phyloP scores from a whole-genome alignment of 352 stramenopile genomes.

The Phytophthora pistaciae region DNA sequence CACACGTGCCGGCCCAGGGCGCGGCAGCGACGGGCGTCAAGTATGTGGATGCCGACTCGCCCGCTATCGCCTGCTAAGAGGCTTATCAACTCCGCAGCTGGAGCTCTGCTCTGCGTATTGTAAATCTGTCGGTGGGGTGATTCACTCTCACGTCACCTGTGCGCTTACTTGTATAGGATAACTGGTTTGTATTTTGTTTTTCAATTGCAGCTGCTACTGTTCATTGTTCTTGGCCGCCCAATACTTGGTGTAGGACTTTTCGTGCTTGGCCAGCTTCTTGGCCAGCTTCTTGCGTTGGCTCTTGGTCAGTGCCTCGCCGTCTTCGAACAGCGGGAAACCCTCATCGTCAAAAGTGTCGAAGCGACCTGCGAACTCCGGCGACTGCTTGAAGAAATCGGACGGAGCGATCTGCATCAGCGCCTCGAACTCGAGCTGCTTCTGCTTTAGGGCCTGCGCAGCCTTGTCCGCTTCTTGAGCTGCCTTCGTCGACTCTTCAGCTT shows the following conservation, averaged over 20 bases:
- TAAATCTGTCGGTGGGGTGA: not conserved
- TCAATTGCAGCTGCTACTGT: slow-evolving; percentile 27
- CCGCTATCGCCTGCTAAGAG: slow-evolving; percentile 47
- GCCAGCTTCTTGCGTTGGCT: slow-evolving; percentile 80
- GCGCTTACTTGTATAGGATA: slow-evolving; percentile 12
- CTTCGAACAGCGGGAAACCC: slow-evolving; percentile 65
- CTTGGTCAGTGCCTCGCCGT: slow-evolving; percentile 60
- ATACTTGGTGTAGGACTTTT: slow-evolving; percentile 73
- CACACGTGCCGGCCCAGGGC: slow-evolving; percentile 42
- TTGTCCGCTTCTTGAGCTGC: slow-evolving; percentile 15
- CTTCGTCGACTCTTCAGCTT: slow-evolving; percentile 6
- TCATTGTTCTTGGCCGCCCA: slow-evolving; percentile 46
- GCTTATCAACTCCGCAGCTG: not conserved
- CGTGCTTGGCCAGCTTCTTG: slow-evolving; percentile 80
- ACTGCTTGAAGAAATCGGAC: slow-evolving; percentile 54
- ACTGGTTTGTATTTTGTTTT: slow-evolving; percentile 14
- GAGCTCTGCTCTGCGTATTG: slow-evolving; percentile 10
- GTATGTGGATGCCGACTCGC: slow-evolving; percentile 36
- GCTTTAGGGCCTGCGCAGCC: slow-evolving; percentile 12
- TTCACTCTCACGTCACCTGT: not conserved
- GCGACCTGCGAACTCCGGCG: slow-evolving; percentile 54
- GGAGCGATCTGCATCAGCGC: slow-evolving; percentile 76
- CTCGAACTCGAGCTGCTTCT: slow-evolving; percentile 71
- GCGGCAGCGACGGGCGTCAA: slow-evolving; percentile 25
- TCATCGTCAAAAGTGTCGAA: slow-evolving; percentile 65